Percentiles rank a stretch among this genome's conserved stretches.
These are phyloP conservation scores for Akebia trifoliata DNA, from an alignment of 164 flowering plant genomes.

Conservation along the genomic window DNA sequence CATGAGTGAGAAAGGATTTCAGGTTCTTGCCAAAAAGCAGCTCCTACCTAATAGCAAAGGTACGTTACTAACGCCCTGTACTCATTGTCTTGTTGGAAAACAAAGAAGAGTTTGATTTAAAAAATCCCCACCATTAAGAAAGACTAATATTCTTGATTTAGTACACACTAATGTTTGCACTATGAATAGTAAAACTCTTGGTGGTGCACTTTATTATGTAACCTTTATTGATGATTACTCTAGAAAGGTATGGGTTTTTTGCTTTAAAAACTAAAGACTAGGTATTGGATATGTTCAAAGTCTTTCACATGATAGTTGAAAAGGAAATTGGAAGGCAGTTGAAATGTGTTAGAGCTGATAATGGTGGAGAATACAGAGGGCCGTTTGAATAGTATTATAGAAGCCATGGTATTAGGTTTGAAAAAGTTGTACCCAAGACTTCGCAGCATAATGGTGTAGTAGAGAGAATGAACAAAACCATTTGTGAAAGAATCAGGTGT, in stretches of 20 bases:
- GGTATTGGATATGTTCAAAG: conserved; percentile 6
- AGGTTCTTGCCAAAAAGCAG: background rate
- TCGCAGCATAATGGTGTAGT: background rate
- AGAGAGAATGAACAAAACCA: background rate
- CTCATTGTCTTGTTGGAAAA: background rate
- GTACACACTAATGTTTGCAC: background rate
- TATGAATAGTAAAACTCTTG: background rate
- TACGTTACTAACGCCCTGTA: background rate
- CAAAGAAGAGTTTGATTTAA: background rate
- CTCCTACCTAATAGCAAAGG: background rate
- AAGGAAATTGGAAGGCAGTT: conserved; percentile 2
- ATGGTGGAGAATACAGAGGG: conserved; percentile 11
- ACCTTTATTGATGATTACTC: conserved; percentile 16
- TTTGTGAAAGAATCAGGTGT: background rate
- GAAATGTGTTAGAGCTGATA: conserved; percentile 10
- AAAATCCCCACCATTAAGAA: background rate
- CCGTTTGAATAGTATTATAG: conserved; percentile 12
- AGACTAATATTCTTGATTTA: background rate
- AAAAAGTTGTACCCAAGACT: background rate
- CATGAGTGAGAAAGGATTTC: background rate
- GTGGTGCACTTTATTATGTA: background rate
- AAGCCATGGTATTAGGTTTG: conserved; percentile 3
- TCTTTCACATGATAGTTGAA: conserved; percentile 15
- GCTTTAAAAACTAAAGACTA: conserved; percentile 14
- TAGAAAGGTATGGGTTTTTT: conserved; percentile 21